phyloP scores from a whole-genome alignment of 228 moss, liverwort and hornwort species.

The Sphagnum magellanicum region DNA sequence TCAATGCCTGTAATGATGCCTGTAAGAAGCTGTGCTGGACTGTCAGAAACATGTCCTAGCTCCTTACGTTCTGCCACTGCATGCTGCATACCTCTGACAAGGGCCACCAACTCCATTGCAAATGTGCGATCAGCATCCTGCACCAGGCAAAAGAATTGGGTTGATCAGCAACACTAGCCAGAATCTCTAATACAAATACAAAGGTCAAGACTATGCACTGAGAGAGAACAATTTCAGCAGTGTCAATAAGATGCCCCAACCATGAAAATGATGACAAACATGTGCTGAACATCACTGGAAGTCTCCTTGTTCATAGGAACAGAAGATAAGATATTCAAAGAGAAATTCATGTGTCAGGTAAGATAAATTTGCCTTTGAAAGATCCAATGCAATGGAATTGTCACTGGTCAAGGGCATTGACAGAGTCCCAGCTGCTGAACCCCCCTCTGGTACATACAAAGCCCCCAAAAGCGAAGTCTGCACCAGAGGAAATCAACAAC shows the following conservation, averaged over 20 bases:
- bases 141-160: constrained; percentile 1
- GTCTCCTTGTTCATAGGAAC: too few relatives aligned
- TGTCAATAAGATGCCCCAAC: too few relatives aligned
- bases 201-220: too few relatives aligned
- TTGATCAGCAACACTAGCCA: neutral
- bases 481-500: neutral
- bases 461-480: constrained; percentile 28
- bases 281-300: too few relatives aligned
- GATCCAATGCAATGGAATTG: constrained; percentile 34
- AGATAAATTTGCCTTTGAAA: constrained; percentile 23
- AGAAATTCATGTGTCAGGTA: neutral
- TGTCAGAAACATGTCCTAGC: constrained; percentile 19
- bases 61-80: constrained; percentile 16
- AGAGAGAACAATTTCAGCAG: too few relatives aligned
- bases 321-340: too few relatives aligned
- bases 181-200: too few relatives aligned
- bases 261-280: too few relatives aligned
- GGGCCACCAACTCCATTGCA: constrained; percentile 30
- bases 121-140: constrained; percentile 36
- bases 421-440: constrained; percentile 13
- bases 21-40: constrained; percentile 34
- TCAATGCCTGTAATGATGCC: constrained; percentile 39
- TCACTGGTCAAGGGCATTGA: constrained; percentile 34
- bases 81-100: constrained; percentile 33
- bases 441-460: constrained; percentile 24